phyloP scores from a whole-genome alignment of 805 yeast species.

The Lachancea lanzarotensis region DNA sequence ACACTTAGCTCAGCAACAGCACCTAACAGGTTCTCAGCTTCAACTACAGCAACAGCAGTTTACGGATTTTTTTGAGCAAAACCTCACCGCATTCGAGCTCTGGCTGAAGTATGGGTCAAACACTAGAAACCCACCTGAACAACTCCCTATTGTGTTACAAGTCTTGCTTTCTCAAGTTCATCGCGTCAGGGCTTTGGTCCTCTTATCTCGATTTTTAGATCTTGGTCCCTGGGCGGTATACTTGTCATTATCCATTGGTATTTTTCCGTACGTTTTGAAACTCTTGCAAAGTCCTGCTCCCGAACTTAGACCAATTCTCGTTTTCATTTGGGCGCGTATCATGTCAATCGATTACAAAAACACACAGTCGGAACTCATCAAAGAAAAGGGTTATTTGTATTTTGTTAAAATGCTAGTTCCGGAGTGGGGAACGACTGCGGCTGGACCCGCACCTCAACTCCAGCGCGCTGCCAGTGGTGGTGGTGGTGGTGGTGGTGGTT shows the following conservation, averaged over 20 bases:
- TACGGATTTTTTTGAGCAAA: slow-evolving; percentile 92
- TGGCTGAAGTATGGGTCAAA: slow-evolving; percentile 92
- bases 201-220: slow-evolving; percentile 81
- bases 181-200: slow-evolving; percentile 77
- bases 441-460: slow-evolving; percentile 6
- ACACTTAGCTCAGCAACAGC: slow-evolving; percentile 9
- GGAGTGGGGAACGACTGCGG: slow-evolving; percentile 21
- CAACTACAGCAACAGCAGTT: slow-evolving; percentile 56
- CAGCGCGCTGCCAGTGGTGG: slow-evolving; percentile 15
- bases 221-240: slow-evolving; percentile 98
- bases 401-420: slow-evolving; percentile 72
- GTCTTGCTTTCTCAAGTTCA: slow-evolving; percentile 92
- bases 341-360: slow-evolving; percentile 90
- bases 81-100: slow-evolving; percentile 89
- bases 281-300: slow-evolving; percentile 91
- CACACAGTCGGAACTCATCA: slow-evolving; percentile 86
- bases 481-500: slow-evolving; percentile 18
- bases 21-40: slow-evolving; percentile 11
- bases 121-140: slow-evolving; percentile 85
- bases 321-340: slow-evolving; percentile 95
- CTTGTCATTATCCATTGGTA: slow-evolving; percentile 86
- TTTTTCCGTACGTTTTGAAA: slow-evolving; percentile 89
- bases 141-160: slow-evolving; percentile 87
- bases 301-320: slow-evolving; percentile 86
- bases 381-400: slow-evolving; percentile 85